phyloP scores from a whole-genome alignment of 768 basidiomycete genomes.

The Lactarius hatsudake region DNA sequence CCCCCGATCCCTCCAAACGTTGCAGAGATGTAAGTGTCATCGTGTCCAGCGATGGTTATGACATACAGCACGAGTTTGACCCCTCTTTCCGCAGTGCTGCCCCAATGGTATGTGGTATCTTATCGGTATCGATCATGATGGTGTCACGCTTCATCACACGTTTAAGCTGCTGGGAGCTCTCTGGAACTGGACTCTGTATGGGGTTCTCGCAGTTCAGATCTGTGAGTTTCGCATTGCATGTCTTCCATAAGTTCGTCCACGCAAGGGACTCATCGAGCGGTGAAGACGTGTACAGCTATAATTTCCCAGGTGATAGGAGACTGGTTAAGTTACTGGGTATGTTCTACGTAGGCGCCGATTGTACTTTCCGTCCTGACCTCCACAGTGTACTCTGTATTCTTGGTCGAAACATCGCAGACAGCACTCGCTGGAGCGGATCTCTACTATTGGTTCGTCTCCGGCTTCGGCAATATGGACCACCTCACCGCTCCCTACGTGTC shows the following conservation, averaged over 20 bases:
- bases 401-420: constrained; percentile 31
- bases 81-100: neutral
- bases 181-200: constrained; percentile 33
- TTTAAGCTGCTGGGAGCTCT: constrained; percentile 13
- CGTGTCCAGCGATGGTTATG: neutral
- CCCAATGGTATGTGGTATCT: neutral
- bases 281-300: constrained; percentile 20
- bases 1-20: neutral
- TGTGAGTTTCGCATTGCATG: constrained; percentile 26
- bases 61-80: neutral
- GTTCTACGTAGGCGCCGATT: neutral
- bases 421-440: constrained; percentile 31
- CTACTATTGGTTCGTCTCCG: constrained; percentile 33
- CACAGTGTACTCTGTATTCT: constrained; percentile 32
- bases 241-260: neutral
- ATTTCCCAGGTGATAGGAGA: constrained; percentile 9
- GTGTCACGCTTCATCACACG: neutral
- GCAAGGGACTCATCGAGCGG: neutral
- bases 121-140: no score
- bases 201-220: constrained; percentile 32
- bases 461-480: constrained; percentile 33
- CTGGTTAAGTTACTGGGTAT: constrained; percentile 7
- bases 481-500: constrained; percentile 29
- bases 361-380: neutral
- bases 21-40: neutral